Percentiles rank a stretch among this genome's conserved stretches.
phyloP scores from a whole-genome alignment of 352 stramenopile species.

The Achlya hypogyna region DNA sequence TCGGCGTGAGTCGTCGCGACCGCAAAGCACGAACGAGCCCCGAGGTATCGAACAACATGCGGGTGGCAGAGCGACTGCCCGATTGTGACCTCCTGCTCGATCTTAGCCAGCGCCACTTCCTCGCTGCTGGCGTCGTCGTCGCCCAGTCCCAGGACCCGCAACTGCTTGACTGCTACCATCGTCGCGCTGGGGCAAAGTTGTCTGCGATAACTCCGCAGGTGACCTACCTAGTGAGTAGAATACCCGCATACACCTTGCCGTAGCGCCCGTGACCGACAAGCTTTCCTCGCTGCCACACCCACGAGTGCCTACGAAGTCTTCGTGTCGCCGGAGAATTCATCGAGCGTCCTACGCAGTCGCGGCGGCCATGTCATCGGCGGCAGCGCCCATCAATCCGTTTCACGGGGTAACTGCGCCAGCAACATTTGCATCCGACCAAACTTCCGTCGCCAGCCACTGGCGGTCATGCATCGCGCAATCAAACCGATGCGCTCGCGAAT shows the following conservation, averaged over 20 bases:
- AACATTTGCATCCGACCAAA: no score
- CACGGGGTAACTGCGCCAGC: no score
- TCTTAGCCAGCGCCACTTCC: conserved; percentile 39
- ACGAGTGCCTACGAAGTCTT: no score
- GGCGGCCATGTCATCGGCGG: no score
- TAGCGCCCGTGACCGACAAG: conserved; percentile 60
- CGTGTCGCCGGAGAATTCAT: no score
- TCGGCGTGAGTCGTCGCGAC: background rate
- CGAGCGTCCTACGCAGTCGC: no score
- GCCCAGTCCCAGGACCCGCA: conserved; percentile 69
- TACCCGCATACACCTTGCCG: conserved; percentile 55
- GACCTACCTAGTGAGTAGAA: conserved; percentile 48
- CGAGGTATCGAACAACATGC: conserved; percentile 53
- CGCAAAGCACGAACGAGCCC: conserved; percentile 31
- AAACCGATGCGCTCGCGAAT: no score
- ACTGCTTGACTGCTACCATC: conserved; percentile 82
- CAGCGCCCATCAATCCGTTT: no score
- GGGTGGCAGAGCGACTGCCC: conserved; percentile 40
- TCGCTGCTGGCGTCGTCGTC: conserved; percentile 50
- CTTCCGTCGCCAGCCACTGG: no score
- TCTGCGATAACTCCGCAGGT: background rate
- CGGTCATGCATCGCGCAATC: no score
- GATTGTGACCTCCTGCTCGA: conserved; percentile 48
- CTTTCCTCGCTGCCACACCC: conserved; percentile 57
- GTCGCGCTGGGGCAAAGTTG: conserved; percentile 46